Conservation (phyloP, 768 basidiomycete genomes). For the Mycena epipterygia region DNA sequence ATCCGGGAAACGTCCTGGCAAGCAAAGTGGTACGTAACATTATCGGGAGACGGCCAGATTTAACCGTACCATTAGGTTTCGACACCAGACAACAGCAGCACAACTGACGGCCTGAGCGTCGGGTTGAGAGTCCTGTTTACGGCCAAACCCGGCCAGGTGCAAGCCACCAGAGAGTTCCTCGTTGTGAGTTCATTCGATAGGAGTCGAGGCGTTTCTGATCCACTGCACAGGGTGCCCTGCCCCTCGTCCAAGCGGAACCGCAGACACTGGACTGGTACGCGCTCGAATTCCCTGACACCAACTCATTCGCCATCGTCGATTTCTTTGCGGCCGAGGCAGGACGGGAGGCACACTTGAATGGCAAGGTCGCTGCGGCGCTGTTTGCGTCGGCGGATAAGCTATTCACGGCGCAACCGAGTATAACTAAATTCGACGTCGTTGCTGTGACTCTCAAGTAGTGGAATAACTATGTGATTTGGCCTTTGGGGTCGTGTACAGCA, state of each 20-base stretch:
- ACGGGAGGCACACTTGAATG: constrained; percentile 15
- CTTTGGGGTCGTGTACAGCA: too few species aligned
- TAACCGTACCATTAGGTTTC: neutral
- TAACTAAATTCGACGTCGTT: neutral
- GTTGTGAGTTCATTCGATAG: neutral
- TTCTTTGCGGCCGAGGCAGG: constrained; percentile 13
- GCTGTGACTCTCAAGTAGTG: neutral
- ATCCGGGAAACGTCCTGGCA: constrained; percentile 45
- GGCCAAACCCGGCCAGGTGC: neutral
- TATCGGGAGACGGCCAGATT: neutral
- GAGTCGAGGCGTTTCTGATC: neutral
- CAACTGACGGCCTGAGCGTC: neutral
- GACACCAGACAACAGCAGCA: neutral
- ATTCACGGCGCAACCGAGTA: constrained; percentile 4
- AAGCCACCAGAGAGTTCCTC: neutral
- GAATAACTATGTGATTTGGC: too few species aligned
- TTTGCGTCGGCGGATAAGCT: constrained; percentile 12
- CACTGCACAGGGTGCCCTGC: constrained; percentile 44
- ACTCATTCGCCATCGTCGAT: constrained; percentile 50
- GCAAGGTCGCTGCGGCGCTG: constrained; percentile 20
- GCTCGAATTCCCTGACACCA: constrained; percentile 50
- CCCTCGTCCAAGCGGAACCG: constrained; percentile 51
- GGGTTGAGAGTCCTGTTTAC: neutral
- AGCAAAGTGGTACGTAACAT: neutral
- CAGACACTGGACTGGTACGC: constrained; percentile 55